These are phyloP conservation scores for Fusarium haematococcum DNA, from an alignment of 2,329 filamentous ascomycete genomes.

Conservation along the genomic window DNA sequence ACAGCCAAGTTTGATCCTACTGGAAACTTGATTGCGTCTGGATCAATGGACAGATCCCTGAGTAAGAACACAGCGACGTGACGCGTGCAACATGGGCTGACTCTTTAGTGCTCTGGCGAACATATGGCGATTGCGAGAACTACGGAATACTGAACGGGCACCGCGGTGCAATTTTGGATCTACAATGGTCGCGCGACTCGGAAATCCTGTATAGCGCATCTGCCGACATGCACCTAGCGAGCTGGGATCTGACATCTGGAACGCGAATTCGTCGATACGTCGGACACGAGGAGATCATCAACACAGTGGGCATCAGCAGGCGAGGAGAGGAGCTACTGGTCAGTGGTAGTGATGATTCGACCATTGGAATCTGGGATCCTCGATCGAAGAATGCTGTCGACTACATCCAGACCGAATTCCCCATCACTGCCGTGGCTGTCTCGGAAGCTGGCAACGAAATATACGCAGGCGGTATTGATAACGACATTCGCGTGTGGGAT, in stretches of 20 bases:
- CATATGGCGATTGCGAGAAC: conserved; percentile 93
- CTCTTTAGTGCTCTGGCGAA: conserved; percentile 85
- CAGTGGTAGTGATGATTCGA: conserved; percentile 93
- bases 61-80: conserved; percentile 62
- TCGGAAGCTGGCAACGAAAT: conserved; percentile 95
- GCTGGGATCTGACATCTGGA: conserved; percentile 95
- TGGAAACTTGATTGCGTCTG: conserved; percentile 90
- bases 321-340: conserved; percentile 91
- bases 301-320: conserved; percentile 87
- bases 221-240: conserved; percentile 91
- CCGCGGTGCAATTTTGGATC: conserved; percentile 88
- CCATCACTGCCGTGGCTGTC: conserved; percentile 91
- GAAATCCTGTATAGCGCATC: conserved; percentile 91
- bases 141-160: conserved; percentile 91
- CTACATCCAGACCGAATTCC: conserved; percentile 91
- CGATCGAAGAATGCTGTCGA: conserved; percentile 89
- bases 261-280: conserved; percentile 90
- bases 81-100: conserved; percentile 21
- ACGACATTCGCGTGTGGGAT: conserved; percentile 98
- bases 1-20: conserved; percentile 89
- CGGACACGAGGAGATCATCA: conserved; percentile 96
- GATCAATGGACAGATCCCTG: conserved; percentile 93
- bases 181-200: conserved; percentile 97
- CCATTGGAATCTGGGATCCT: conserved; percentile 95
- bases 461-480: conserved; percentile 94